Conservation (phyloP, 139 green algal genomes). For the Chlamydomonas incerta region DNA sequence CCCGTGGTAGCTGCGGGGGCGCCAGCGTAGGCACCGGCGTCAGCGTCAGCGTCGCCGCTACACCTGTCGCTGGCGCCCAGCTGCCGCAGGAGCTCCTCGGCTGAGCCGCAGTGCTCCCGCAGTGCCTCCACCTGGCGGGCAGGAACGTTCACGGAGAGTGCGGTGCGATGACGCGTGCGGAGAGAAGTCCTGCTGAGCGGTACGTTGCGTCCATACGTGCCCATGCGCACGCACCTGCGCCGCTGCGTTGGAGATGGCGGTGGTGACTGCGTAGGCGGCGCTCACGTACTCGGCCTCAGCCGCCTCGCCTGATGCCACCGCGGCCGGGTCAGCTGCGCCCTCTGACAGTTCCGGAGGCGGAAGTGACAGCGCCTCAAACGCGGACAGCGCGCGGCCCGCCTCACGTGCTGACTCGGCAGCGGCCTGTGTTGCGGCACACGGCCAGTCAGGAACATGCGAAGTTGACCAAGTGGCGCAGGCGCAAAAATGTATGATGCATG, state of each 20-base stretch:
- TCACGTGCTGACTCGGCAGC: slow-evolving; percentile 9
- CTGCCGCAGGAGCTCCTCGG: not conserved
- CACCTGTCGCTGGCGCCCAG: not conserved
- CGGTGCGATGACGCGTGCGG: too few species aligned
- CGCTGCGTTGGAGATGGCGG: not conserved
- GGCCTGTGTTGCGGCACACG: not conserved
- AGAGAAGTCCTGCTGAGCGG: too few species aligned
- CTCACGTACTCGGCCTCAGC: slow-evolving; percentile 31
- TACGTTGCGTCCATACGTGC: too few species aligned
- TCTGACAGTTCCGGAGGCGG: not conserved
- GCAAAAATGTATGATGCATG: too few species aligned
- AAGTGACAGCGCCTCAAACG: not conserved
- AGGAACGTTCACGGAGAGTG: too few species aligned
- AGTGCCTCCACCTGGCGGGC: not conserved
- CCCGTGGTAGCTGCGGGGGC: too few species aligned
- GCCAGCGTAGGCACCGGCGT: too few species aligned
- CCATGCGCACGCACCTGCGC: too few species aligned
- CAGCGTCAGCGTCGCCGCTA: too few species aligned
- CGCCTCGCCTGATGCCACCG: slow-evolving; percentile 6
- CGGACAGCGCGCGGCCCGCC: not conserved
- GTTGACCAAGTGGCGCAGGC: too few species aligned
- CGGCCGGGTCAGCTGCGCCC: not conserved
- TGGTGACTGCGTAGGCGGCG: slow-evolving; percentile 27
- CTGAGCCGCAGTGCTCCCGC: not conserved
- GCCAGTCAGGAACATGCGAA: too few species aligned